Percentiles rank a stretch among this genome's conserved stretches.
Conservation (phyloP, 2,329 filamentous ascomycete species). For the Scorias spongiosa region DNA sequence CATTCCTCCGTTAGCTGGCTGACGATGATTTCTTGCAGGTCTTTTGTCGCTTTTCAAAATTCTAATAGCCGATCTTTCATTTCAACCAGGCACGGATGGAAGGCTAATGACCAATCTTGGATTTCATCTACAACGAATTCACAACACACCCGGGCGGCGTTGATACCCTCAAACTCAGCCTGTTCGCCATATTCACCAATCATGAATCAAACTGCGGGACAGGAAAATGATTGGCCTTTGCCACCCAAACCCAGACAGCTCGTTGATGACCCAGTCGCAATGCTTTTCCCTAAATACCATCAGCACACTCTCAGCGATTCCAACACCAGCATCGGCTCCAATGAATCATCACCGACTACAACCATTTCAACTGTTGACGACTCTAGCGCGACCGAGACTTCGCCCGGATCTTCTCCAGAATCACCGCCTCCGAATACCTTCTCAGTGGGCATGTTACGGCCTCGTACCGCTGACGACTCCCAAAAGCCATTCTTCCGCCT, state of each 20-base stretch:
- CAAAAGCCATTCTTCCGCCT: constrained; percentile 41
- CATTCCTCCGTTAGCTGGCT: neutral
- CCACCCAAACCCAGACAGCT: constrained; percentile 3
- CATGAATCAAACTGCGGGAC: constrained; percentile 12
- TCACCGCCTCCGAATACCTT: constrained; percentile 62
- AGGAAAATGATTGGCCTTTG: constrained; percentile 12
- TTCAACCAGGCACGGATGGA: constrained; percentile 3
- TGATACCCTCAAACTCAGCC: constrained; percentile 6
- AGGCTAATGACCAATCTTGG: constrained; percentile 13
- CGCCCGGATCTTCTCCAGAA: constrained; percentile 82
- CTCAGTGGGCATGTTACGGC: constrained; percentile 36
- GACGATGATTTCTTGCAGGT: neutral
- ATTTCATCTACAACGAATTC: constrained; percentile 11
- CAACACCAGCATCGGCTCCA: constrained; percentile 65
- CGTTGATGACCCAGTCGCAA: constrained; percentile 4
- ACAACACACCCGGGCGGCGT: constrained; percentile 7
- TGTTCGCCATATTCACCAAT: constrained; percentile 8
- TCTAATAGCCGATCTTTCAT: constrained; percentile 7
- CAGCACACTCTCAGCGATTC: constrained; percentile 65
- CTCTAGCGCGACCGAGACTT: constrained; percentile 76
- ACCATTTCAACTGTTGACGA: constrained; percentile 88
- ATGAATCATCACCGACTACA: constrained; percentile 88
- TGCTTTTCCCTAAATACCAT: constrained; percentile 29
- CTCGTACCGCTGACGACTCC: constrained; percentile 33
- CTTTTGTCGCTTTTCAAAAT: constrained; percentile 13